Conservation (phyloP, 1,284 basidiomycete species). For the Leccinum insolens region DNA sequence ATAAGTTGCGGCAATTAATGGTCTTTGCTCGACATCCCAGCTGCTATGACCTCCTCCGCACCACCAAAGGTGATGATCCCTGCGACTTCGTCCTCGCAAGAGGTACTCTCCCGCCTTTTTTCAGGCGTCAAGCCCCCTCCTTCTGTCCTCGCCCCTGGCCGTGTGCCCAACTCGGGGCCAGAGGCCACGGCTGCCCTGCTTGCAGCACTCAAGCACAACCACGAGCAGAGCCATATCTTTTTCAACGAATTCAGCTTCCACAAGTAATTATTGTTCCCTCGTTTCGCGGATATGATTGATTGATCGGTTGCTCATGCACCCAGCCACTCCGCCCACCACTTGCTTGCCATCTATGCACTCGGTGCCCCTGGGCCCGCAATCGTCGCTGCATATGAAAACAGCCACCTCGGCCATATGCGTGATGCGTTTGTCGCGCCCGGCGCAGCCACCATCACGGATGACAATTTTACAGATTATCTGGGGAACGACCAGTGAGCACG, state of each 20-base stretch:
- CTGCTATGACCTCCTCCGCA: background rate
- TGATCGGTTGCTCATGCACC: slow-evolving; percentile 1
- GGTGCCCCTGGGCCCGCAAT: slow-evolving; percentile 42
- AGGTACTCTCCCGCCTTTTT: slow-evolving; percentile 38
- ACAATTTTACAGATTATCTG: slow-evolving; percentile 45
- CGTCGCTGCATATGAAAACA: slow-evolving; percentile 39
- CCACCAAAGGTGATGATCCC: slow-evolving; percentile 20
- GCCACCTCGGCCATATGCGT: slow-evolving; percentile 38
- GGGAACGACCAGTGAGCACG: slow-evolving; percentile 41
- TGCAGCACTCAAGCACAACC: slow-evolving; percentile 56
- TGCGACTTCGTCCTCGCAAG: slow-evolving; percentile 19
- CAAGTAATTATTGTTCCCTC: slow-evolving; percentile 41
- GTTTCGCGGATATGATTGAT: background rate
- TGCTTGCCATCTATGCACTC: slow-evolving; percentile 46
- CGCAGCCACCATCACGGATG: slow-evolving; percentile 35
- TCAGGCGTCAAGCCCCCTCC: slow-evolving; percentile 40
- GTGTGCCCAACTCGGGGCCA: slow-evolving; percentile 50
- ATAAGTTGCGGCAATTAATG: background rate
- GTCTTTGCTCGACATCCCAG: background rate
- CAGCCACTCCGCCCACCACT: slow-evolving; percentile 46
- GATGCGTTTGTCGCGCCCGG: slow-evolving; percentile 38
- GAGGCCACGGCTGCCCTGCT: slow-evolving; percentile 49
- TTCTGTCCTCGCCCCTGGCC: slow-evolving; percentile 38
- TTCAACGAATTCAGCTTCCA: slow-evolving; percentile 65
- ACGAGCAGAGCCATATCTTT: slow-evolving; percentile 59